Base-by-base conservation (phyloP, 352 stramenopile species). In the Pythium dissimile region DNA sequence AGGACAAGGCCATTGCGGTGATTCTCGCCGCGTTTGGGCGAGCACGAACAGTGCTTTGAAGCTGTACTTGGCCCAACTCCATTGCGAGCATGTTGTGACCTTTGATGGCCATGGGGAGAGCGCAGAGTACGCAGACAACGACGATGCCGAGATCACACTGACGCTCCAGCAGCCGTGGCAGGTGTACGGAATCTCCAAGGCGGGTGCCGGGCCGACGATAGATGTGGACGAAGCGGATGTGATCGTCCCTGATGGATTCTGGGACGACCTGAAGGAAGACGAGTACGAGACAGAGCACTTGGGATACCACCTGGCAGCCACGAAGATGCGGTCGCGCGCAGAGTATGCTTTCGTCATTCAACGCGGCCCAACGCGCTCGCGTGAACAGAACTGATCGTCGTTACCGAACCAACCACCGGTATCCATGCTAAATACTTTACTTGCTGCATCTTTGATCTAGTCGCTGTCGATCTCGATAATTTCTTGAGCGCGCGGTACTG, bases 401-500 rank as follows among this genome's bases (percentile, higher is more conserved):
- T n/a, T n/a, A 39, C 10, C 10, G 32, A 39, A 16, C 32, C 16
- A 10, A 16, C 32, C 10, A 39, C 16, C 16, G 16, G 32, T 39
- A 15, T 16, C 10, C 10, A 39, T 16, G 32, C 16, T 39, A 39
- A 15, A 16, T 10, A 39, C 10, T 15, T 39, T 39, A 39, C 10
- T 15, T 15, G 10, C 10, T 16, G 16, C 10, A 39, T 39, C 10
- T 16, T 8, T 9, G 26, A 30, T 11, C 20, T 47, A 57, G 15
- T 57, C 37, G 24, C 50, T 57, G 32, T 57, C 50, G 41, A 57
- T 57, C 38, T 57, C 37, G 27, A 57, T 57, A n/a, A 57, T 30
- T 16, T 57, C 50, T 24, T 23, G 21, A 51, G 24, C 23, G 21
- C 21, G 27, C 8, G 44, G 3, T 20, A 3, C 35, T 8, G 34